Percentiles rank a stretch among this genome's conserved stretches.
phyloP scores from a whole-genome alignment of 169 alveolate species.

The Plasmodium coatneyi region DNA sequence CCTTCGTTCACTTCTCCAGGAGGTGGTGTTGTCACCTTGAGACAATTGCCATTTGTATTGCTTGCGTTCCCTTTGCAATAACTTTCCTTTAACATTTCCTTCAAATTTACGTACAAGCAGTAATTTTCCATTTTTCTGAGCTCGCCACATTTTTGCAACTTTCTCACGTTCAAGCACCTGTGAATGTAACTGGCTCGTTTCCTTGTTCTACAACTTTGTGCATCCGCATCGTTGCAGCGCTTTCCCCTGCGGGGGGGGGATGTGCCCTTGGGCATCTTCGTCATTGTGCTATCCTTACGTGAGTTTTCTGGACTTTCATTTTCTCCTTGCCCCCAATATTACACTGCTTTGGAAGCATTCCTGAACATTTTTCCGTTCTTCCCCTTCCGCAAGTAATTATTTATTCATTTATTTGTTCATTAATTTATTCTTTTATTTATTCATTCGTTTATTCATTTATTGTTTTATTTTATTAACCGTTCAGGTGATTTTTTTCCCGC shows the following conservation, averaged over 20 bases:
- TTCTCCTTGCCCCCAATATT: not conserved
- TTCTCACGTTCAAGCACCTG: slow-evolving; percentile 43
- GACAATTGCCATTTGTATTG: not conserved
- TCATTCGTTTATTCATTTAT: not conserved
- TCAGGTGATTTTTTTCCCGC: not conserved
- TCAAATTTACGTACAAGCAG: slow-evolving; percentile 44
- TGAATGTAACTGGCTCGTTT: slow-evolving; percentile 21
- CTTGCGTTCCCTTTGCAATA: not conserved
- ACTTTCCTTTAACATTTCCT: slow-evolving; percentile 8
- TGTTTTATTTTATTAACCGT: not conserved
- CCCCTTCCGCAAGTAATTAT: not conserved
- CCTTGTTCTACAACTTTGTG: slow-evolving; percentile 21
- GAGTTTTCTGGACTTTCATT: not conserved
- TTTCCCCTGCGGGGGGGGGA: not conserved
- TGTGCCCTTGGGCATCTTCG: slow-evolving; percentile 3
- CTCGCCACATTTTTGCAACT: slow-evolving; percentile 20
- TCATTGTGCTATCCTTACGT: slow-evolving; percentile 7
- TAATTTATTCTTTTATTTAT: not conserved
- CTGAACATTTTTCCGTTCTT: not conserved
- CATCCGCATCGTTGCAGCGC: not conserved
- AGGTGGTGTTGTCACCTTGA: not conserved
- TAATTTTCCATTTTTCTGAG: slow-evolving; percentile 27
- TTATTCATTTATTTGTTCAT: not conserved
- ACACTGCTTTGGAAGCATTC: not conserved
- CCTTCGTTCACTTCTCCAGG: not conserved